These are phyloP conservation scores for Nymphaea thermarum DNA, from an alignment of 164 flowering plant species.

Conservation along the genomic window DNA sequence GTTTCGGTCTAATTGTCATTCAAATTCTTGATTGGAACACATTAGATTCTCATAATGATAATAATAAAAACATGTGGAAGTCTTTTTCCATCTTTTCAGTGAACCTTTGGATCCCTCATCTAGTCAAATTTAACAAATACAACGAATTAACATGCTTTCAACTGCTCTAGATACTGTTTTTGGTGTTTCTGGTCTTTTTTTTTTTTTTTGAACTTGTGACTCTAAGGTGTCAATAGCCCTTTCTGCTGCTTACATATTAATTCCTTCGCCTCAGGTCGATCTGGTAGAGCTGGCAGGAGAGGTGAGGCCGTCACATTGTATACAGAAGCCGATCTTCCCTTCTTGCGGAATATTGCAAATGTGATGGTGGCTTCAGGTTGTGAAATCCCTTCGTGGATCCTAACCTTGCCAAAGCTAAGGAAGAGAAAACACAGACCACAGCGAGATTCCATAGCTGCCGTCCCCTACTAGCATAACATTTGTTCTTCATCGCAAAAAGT, in stretches of 20 bases:
- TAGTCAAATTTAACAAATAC: no score
- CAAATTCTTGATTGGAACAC: no score
- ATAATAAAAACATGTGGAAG: no score
- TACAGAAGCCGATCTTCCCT: slow-evolving; percentile 73
- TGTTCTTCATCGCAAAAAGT: no score
- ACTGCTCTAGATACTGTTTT: neutral
- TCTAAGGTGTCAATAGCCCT: neutral
- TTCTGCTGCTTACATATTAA: neutral
- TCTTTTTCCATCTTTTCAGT: no score
- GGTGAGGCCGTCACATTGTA: slow-evolving; percentile 88
- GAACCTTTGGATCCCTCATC: no score
- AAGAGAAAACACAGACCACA: slow-evolving; percentile 75
- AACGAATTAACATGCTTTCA: no score
- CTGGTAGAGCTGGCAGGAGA: slow-evolving; percentile 86
- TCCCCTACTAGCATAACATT: slow-evolving; percentile 5
- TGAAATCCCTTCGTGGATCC: slow-evolving; percentile 83
- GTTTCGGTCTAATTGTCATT: no score
- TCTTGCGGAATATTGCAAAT: slow-evolving; percentile 74
- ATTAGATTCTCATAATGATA: no score
- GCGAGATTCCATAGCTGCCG: slow-evolving; percentile 49
- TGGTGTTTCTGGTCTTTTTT: neutral
- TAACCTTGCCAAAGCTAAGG: slow-evolving; percentile 46
- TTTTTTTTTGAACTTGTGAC: neutral
- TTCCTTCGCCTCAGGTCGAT: slow-evolving; percentile 39
- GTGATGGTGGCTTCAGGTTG: slow-evolving; percentile 76